phyloP scores from a whole-genome alignment of 176 grass and related monocot genomes.

The Carex littledalei region DNA sequence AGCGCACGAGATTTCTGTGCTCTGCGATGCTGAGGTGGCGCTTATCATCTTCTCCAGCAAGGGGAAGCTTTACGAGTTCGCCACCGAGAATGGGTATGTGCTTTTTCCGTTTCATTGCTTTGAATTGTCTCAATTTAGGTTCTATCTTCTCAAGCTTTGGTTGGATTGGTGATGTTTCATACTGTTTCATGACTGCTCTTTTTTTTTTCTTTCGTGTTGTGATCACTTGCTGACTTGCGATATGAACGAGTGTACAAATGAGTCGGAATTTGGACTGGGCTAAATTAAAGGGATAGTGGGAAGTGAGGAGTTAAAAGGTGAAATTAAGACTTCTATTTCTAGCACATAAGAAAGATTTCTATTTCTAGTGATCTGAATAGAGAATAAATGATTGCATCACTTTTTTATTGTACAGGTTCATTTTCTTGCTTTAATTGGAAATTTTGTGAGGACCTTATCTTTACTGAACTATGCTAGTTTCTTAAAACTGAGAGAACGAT shows the following conservation, averaged over 20 bases:
- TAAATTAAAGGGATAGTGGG: neutral
- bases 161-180: neutral
- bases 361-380: conserved; percentile 4
- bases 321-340: conserved; percentile 1
- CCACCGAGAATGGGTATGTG: conserved; percentile 52
- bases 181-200: neutral
- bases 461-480: neutral
- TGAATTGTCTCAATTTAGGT: neutral
- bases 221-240: neutral
- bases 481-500: neutral
- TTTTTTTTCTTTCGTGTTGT: neutral
- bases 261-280: neutral
- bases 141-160: neutral
- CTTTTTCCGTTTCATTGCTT: neutral
- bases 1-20: conserved; percentile 89
- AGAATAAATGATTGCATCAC: neutral
- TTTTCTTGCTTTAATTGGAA: conserved; percentile 12
- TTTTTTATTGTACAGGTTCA: neutral
- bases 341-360: neutral
- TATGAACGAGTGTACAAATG: neutral
- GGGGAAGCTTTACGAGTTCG: conserved; percentile 89
- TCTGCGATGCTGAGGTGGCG: conserved; percentile 86
- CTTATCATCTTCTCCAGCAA: conserved; percentile 92
- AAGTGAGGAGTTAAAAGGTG: neutral
- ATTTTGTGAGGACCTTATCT: neutral